These are phyloP conservation scores for Phylloporus sp. DNA, from an alignment of 768 basidiomycete species.

Conservation along the genomic window DNA sequence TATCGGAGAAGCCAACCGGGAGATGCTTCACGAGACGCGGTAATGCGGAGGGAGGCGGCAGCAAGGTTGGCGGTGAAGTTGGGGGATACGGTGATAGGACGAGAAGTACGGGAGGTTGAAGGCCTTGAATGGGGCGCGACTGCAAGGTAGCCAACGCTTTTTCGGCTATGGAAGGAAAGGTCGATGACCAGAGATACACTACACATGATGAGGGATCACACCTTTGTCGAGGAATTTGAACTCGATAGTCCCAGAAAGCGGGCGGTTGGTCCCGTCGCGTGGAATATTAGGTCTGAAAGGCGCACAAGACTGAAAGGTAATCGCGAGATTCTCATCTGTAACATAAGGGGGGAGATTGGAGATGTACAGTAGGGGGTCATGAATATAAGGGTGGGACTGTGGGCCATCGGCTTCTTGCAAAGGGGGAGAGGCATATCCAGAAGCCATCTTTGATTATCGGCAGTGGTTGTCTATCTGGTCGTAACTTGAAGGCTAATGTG, in stretches of 20 bases:
- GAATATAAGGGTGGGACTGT: conserved; percentile 74
- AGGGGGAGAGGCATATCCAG: conserved; percentile 32
- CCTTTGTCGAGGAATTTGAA: conserved; percentile 82
- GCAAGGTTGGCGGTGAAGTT: conserved; percentile 66
- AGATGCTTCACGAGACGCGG: conserved; percentile 86
- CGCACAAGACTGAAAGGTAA: conserved; percentile 68
- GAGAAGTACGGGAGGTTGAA: conserved; percentile 56
- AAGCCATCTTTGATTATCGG: conserved; percentile 35
- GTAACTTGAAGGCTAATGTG: not conserved
- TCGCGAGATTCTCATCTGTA: conserved; percentile 71
- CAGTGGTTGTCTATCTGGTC: conserved; percentile 17
- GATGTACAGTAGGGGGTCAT: conserved; percentile 79
- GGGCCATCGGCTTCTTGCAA: conserved; percentile 31
- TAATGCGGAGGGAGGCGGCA: conserved; percentile 71
- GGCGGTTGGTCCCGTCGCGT: conserved; percentile 51
- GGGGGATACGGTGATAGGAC: conserved; percentile 82
- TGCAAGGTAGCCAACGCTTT: conserved; percentile 85
- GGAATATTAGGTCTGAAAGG: conserved; percentile 78
- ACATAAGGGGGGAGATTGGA: conserved; percentile 71
- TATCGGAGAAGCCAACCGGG: conserved; percentile 62
- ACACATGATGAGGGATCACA: conserved; percentile 32
- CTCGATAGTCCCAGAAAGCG: conserved; percentile 73
- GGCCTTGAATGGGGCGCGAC: conserved; percentile 62
- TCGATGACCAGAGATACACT: conserved; percentile 7
- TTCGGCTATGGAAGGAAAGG: conserved; percentile 52